phyloP scores from a whole-genome alignment of 1,139 yeast species.

The Sugiyamaella castrensis region DNA sequence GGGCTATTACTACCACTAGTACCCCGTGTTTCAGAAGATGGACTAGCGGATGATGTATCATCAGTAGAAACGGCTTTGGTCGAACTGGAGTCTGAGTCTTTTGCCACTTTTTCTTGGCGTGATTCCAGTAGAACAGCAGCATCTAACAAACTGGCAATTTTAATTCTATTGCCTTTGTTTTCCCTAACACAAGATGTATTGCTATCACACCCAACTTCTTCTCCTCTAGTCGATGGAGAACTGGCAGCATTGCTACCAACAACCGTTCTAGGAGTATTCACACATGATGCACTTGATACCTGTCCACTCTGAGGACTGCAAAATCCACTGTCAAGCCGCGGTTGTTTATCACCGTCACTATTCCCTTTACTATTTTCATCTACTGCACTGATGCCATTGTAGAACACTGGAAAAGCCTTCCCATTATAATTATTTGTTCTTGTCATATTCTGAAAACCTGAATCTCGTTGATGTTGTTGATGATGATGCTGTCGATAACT shows the following conservation, averaged over 20 bases:
- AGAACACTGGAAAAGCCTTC: background rate
- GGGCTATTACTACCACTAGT: constrained; percentile 9
- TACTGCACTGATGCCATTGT: background rate
- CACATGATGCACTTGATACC: constrained; percentile 7
- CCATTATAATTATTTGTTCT: background rate
- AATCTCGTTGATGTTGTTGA: background rate
- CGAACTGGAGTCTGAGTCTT: background rate
- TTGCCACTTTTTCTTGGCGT: background rate
- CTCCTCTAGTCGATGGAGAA: constrained; percentile 2
- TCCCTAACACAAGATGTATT: constrained; percentile 2
- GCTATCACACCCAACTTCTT: too few species aligned
- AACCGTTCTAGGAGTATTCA: constrained; percentile 2
- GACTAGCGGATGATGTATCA: background rate
- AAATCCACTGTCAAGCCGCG: too few species aligned
- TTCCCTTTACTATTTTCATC: background rate
- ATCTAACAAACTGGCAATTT: constrained; percentile 31
- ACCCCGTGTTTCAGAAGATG: constrained; percentile 3
- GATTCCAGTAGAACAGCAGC: constrained; percentile 31
- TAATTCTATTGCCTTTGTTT: constrained; percentile 22
- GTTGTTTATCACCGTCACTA: too few species aligned
- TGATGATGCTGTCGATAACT: background rate
- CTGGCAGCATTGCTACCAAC: background rate
- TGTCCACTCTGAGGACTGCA: constrained; percentile 7
- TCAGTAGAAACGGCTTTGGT: background rate
- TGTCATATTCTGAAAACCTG: background rate